Evolutionary conservation across 768 basidiomycete genomes (phyloP), one percentile per base, ranked within the genome.

Genomic region (Albatrellus ellisii): DNA sequence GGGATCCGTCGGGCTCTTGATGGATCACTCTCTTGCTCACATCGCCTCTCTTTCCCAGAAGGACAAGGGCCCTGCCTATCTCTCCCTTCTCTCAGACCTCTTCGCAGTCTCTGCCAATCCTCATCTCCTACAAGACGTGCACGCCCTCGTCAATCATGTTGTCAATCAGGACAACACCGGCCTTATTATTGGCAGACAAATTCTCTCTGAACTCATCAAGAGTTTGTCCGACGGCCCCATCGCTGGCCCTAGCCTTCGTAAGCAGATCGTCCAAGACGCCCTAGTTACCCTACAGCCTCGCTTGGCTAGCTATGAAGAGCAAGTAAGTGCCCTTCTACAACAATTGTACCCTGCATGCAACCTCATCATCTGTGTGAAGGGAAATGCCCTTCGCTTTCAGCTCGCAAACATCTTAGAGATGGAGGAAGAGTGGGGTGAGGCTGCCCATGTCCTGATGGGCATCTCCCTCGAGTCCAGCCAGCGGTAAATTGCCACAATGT

Each of bases 391-490:
- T 48, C 67, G 89, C 43, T 87, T 87, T 53, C 79, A 92, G 55
- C 76, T 95, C n/a, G 89, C 94, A 2, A 81, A 94, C 60, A 66
- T 95, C 6, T 67, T 92, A 10, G 90, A 95, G 55, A 57, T 67
- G 3, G 87, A 92, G 41, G 92, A 99, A 58, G 88, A 90, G 56
- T 98, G 90, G 84, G 81, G 79, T 46, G 85, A 79, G 38, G 90
- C 95, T 11, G 95, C 95, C 1, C 77, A 79, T 39, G 83, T 94
- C 26, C 70, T 98, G 31, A 92, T 88, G 75, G 79, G 80, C 29
- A 89, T 98, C 31, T 12, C 29, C 3, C 68, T 95, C 31, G 94
- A 98, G 58, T 82, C 87, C 18, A 79, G 82, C 22, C 78, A 85
- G 56, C 73, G 90, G 92, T 89, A 47, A 52, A 69, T n/a, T 54